Base-by-base conservation (phyloP, 2,329 filamentous ascomycete genomes). In the Neofusicoccum laricinum region DNA sequence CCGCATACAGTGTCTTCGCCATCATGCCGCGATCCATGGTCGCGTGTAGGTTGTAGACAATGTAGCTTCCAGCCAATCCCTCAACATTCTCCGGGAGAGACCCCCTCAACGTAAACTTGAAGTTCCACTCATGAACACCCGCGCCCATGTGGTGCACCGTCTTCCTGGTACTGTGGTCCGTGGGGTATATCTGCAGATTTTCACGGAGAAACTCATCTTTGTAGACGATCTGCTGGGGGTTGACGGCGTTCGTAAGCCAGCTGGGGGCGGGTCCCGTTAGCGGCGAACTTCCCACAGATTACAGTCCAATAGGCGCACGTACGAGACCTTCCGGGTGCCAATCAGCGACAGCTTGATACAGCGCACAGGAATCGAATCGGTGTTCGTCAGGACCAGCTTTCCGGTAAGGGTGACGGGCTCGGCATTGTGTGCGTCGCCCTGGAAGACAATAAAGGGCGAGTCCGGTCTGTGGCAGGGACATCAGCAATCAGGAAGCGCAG, bases 21-120 rank as follows among this genome's bases (percentile, higher is more conserved):
- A 97, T 88, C 80, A 95, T 96, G 67, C 93, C 91, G 65, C 93
- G 83, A 50, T 90, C 90, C 58, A 98, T 89, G 59, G 92, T 93
- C 1, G 94, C 95, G 78, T 96, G 96, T 72, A 99, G 83, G 69
- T 90, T 89, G 79, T 98, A 99, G 53, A 92, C 90, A 66, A 98
- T 88, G 78, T 90, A 94, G 15, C 91, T 93, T 70, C 96, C 91
- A 64, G 86, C 84, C 64, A 98, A 82, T 3, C 95, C 95, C 78
- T 98, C 95, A 45, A 99, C 86, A 72, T 92, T 97, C 83, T 98
- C 95, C 17, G 92, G 86, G 73, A 85, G 76, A 36, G 75, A 73
- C 11, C 75, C 76, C 12, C 78, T 76, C 68, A 83, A 75, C 65
- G 75, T 77, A 70, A 83, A 83, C 66, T 78, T 78, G 69, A 83